phyloP scores from a whole-genome alignment of 108 stramenopile genomes.

The Cyclotella choctawhatcheeana region DNA sequence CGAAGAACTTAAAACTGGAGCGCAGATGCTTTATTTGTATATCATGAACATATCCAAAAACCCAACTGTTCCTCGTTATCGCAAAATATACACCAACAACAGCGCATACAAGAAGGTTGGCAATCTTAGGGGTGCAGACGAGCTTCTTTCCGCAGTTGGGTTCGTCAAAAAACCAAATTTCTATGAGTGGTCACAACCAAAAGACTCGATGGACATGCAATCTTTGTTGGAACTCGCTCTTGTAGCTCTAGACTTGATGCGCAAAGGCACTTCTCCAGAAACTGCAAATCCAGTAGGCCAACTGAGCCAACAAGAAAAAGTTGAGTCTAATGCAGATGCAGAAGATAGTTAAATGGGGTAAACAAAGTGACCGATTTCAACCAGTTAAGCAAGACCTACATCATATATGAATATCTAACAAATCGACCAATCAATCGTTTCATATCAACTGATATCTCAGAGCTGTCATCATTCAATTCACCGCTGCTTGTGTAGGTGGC shows the following conservation, averaged over 20 bases:
- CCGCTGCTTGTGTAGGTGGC: conserved; percentile 33
- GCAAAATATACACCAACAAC: conserved; percentile 82
- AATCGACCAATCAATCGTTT: no score
- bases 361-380: no score
- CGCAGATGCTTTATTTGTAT: conserved; percentile 80
- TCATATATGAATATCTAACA: no score
- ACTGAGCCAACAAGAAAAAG: neutral
- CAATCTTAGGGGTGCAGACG: conserved; percentile 61
- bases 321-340: neutral
- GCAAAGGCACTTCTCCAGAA: conserved; percentile 10
- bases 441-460: no score
- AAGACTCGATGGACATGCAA: conserved; percentile 19
- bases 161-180: conserved; percentile 57
- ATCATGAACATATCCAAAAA: conserved; percentile 71
- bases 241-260: conserved; percentile 43
- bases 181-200: conserved; percentile 64
- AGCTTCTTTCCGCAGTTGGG: conserved; percentile 70
- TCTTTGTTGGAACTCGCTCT: conserved; percentile 45
- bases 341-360: neutral
- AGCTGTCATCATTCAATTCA: neutral
- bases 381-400: no score
- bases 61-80: conserved; percentile 72
- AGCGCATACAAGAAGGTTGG: conserved; percentile 74
- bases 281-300: neutral
- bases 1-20: conserved; percentile 50